Conservation (phyloP, 1,139 yeast genomes). For the Meyerozyma elateridarum region DNA sequence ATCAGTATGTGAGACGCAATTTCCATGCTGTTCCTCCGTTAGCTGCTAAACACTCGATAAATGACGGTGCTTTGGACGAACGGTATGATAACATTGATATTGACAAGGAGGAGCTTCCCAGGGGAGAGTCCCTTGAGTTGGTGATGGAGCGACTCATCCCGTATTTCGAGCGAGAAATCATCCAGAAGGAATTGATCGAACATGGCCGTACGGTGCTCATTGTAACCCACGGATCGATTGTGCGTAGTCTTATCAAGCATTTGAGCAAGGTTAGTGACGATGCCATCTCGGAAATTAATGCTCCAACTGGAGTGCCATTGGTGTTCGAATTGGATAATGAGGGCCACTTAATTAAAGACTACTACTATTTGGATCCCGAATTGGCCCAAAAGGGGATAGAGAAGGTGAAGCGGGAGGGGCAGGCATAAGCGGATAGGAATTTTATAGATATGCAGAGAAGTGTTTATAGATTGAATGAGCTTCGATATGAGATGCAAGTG, state of each 20-base stretch:
- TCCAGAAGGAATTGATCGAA: slow-evolving; percentile 20
- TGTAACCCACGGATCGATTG: slow-evolving; percentile 76
- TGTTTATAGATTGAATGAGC: too few relatives aligned
- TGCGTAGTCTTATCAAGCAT: slow-evolving; percentile 61
- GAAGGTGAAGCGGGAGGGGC: slow-evolving; percentile 59
- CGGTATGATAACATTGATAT: slow-evolving; percentile 32
- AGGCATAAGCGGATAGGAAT: background rate
- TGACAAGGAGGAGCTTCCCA: slow-evolving; percentile 39
- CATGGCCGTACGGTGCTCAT: slow-evolving; percentile 49
- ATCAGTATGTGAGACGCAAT: slow-evolving; percentile 64
- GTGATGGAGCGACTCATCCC: slow-evolving; percentile 61
- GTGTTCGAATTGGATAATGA: slow-evolving; percentile 49
- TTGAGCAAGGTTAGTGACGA: slow-evolving; percentile 53
- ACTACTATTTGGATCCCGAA: slow-evolving; percentile 66
- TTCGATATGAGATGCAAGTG: too few relatives aligned
- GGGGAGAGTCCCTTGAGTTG: slow-evolving; percentile 65
- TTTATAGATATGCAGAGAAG: background rate
- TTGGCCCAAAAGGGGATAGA: slow-evolving; percentile 61
- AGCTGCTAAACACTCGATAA: slow-evolving; percentile 14
- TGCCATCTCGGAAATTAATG: slow-evolving; percentile 62
- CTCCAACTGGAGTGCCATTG: slow-evolving; percentile 76
- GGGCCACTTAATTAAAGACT: slow-evolving; percentile 39
- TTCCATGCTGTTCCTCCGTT: slow-evolving; percentile 67
- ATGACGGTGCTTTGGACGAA: slow-evolving; percentile 40
- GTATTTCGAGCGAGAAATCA: slow-evolving; percentile 42